A percentile compares a stretch with the other conserved stretches of the same genome.
Conservation (phyloP, 805 yeast species). For the Pichia scutulata region DNA sequence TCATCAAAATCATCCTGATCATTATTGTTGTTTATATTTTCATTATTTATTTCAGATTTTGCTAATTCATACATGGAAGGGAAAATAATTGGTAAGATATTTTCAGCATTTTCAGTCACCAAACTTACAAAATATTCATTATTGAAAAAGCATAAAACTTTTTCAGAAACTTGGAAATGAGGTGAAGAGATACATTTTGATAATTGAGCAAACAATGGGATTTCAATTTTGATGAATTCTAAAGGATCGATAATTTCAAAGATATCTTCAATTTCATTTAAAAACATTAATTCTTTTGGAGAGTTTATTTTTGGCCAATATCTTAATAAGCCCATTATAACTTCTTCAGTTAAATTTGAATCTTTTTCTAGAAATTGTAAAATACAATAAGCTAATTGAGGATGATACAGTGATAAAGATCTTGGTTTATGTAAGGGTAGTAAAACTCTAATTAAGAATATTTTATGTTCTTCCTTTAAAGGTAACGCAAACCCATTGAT, state of each 20-base stretch:
- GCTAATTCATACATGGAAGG: slow-evolving; percentile 85
- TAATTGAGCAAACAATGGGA: slow-evolving; percentile 88
- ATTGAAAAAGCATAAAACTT: slow-evolving; percentile 88
- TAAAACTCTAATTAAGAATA: slow-evolving; percentile 76
- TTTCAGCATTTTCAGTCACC: slow-evolving; percentile 88
- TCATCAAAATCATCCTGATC: slow-evolving; percentile 37
- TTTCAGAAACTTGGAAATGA: slow-evolving; percentile 96
- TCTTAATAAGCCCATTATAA: slow-evolving; percentile 84
- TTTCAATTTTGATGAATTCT: slow-evolving; percentile 86
- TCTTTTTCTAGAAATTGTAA: slow-evolving; percentile 96
- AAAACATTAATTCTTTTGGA: slow-evolving; percentile 92
- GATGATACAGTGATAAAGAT: slow-evolving; percentile 83
- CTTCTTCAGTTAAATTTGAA: slow-evolving; percentile 86
- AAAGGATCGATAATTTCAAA: slow-evolving; percentile 92
- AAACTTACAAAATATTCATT: slow-evolving; percentile 87
- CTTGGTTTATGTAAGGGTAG: slow-evolving; percentile 91
- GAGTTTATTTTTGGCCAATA: slow-evolving; percentile 96
- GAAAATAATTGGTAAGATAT: slow-evolving; percentile 84
- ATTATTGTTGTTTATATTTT: slow-evolving; percentile 2
- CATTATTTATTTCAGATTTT: slow-evolving; percentile 27
- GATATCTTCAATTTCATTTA: slow-evolving; percentile 93
- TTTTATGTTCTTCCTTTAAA: slow-evolving; percentile 92
- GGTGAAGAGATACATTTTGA: slow-evolving; percentile 91
- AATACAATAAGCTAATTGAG: slow-evolving; percentile 94
- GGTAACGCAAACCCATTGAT: slow-evolving; percentile 98